Conservation (phyloP, 2,329 filamentous ascomycete genomes). For the Trichoderma sp. region DNA sequence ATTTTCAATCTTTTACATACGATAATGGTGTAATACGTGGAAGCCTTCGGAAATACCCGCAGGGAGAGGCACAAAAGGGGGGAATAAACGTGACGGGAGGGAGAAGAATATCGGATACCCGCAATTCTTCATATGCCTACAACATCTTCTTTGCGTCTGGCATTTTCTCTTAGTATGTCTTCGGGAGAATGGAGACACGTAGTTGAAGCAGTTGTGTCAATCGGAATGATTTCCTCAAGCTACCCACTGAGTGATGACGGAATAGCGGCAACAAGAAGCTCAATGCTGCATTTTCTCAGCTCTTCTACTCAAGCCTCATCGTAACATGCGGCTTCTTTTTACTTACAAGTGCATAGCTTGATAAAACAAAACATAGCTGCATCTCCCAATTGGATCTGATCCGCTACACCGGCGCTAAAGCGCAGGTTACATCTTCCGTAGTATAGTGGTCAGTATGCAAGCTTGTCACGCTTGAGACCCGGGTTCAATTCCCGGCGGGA, state of each 20-base stretch:
- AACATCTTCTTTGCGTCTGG: no score
- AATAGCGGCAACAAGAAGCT: neutral
- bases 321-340: neutral
- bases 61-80: no score
- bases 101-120: no score
- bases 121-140: no score
- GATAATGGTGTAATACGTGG: neutral
- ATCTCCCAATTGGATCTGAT: slow-evolving; percentile 17
- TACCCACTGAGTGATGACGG: neutral
- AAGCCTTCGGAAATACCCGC: neutral
- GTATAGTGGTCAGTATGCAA: slow-evolving; percentile 33
- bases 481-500: slow-evolving; percentile 33
- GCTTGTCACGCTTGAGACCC: slow-evolving; percentile 33
- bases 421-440: slow-evolving; percentile 28
- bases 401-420: slow-evolving; percentile 23
- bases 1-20: neutral
- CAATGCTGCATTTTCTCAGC: neutral
- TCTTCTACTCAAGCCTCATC: no score
- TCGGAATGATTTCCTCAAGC: neutral
- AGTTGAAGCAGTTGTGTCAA: neutral
- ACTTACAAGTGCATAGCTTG: neutral
- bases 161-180: no score
- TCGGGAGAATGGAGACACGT: no score
- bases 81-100: no score
- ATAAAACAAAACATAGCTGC: neutral